A percentile compares a stretch with the other conserved stretches of the same genome.
These are phyloP conservation scores for Papiliotrema terrestris DNA, from an alignment of 1,284 basidiomycete species.

Conservation along the genomic window DNA sequence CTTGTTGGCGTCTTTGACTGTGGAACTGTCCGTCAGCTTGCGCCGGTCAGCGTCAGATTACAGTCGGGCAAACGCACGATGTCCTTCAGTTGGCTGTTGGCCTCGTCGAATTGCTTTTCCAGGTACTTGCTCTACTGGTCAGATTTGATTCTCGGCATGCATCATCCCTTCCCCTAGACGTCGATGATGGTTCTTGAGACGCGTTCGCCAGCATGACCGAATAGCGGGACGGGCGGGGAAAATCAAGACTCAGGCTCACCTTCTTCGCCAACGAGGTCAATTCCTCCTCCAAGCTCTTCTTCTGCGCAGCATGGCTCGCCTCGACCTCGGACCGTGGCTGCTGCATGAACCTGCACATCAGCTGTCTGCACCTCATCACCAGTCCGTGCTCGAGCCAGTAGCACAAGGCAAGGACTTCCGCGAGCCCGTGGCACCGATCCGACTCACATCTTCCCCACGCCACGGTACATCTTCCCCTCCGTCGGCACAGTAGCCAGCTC, in stretches of 20 bases:
- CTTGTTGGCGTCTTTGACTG: conserved; percentile 34
- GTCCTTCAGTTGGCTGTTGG: conserved; percentile 77
- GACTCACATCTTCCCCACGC: conserved; percentile 87
- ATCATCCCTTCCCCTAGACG: no score
- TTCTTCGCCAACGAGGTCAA: conserved; percentile 69
- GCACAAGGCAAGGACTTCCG: no score
- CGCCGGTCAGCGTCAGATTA: not conserved
- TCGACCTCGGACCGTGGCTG: conserved; percentile 78
- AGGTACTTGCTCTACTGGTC: conserved; percentile 69
- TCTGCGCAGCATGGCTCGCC: conserved; percentile 64
- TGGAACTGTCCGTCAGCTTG: conserved; percentile 39
- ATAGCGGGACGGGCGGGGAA: not conserved
- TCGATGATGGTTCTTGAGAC: no score
- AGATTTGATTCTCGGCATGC: not conserved
- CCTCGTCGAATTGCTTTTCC: conserved; percentile 86
- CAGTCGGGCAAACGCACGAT: conserved; percentile 58
- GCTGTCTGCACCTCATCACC: not conserved
- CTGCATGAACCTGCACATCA: conserved; percentile 70
- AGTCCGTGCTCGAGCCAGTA: no score
- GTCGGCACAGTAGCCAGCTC: conserved; percentile 43
- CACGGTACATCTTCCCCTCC: conserved; percentile 76
- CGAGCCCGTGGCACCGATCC: no score
- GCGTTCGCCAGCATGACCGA: no score
- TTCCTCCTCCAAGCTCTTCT: conserved; percentile 77
- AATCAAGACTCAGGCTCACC: conserved; percentile 16